Conservation (phyloP, 2,329 filamentous ascomycete genomes). For the Biscogniauxia sp. region DNA sequence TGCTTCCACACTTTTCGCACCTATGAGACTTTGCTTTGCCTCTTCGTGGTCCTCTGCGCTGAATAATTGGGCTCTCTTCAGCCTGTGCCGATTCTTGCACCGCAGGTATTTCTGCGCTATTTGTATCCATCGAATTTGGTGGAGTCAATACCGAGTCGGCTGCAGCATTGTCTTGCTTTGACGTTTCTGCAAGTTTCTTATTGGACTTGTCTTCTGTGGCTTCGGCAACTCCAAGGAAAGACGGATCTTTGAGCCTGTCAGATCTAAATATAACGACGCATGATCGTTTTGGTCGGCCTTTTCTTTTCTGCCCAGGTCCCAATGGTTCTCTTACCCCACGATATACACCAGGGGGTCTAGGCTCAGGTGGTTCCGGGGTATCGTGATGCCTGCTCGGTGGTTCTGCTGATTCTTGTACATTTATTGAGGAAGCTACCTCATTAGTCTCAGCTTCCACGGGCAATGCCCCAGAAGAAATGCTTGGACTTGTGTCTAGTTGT, state of each 20-base stretch:
- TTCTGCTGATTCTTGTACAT: neutral
- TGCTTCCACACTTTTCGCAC: slow-evolving; percentile 52
- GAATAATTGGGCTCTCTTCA: slow-evolving; percentile 16
- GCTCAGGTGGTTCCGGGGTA: slow-evolving; percentile 1
- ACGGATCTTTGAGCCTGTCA: slow-evolving; percentile 26
- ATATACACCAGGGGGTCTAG: slow-evolving; percentile 25
- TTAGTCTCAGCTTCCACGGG: neutral
- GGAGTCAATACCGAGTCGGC: neutral
- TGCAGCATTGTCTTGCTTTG: neutral
- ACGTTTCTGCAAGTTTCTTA: neutral
- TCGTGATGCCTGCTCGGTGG: neutral
- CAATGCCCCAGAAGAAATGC: neutral
- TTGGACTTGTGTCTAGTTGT: neutral
- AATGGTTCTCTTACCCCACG: slow-evolving; percentile 28
- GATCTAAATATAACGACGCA: slow-evolving; percentile 29
- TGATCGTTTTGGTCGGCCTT: slow-evolving; percentile 31
- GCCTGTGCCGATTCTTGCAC: slow-evolving; percentile 9
- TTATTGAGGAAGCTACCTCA: neutral
- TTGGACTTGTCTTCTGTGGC: neutral
- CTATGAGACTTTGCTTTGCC: slow-evolving; percentile 35
- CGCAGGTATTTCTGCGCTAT: slow-evolving; percentile 8
- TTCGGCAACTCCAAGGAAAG: slow-evolving; percentile 14
- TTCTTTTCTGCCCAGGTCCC: slow-evolving; percentile 23
- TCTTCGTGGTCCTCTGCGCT: slow-evolving; percentile 9
- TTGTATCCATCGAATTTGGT: neutral